Conservation (phyloP, 352 stramenopile species). For the Globisporangium canariense region DNA sequence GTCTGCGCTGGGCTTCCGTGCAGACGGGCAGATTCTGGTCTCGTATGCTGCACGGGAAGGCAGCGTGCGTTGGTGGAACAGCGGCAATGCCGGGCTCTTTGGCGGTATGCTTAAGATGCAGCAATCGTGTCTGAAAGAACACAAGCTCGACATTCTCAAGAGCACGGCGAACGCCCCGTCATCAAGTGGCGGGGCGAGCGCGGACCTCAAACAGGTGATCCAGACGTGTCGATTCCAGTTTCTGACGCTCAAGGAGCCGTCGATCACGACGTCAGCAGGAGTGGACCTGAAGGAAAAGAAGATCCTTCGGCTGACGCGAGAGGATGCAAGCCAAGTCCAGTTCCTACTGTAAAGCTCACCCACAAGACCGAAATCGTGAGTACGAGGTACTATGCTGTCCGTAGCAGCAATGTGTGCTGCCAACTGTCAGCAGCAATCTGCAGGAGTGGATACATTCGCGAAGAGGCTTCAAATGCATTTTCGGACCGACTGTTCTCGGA, state of each 20-base stretch:
- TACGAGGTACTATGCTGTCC: too few species aligned
- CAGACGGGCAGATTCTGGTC: conserved; percentile 74
- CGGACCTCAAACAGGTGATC: conserved; percentile 77
- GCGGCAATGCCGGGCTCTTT: conserved; percentile 69
- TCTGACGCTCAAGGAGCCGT: conserved; percentile 53
- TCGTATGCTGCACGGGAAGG: conserved; percentile 79
- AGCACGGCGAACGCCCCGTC: conserved; percentile 37
- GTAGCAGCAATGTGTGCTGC: too few species aligned
- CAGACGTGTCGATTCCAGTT: conserved; percentile 85
- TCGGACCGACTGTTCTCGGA: not conserved
- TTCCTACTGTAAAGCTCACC: conserved; percentile 51
- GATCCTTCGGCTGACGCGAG: conserved; percentile 65
- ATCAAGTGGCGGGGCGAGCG: conserved; percentile 55
- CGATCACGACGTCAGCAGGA: conserved; percentile 6
- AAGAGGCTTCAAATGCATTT: not conserved
- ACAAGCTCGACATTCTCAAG: conserved; percentile 64
- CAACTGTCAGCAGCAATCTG: not conserved
- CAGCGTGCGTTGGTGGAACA: conserved; percentile 86
- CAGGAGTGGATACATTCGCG: too few species aligned
- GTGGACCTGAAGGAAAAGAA: conserved; percentile 35
- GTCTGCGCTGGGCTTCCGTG: conserved; percentile 67
- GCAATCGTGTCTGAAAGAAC: conserved; percentile 82
- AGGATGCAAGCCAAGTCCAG: conserved; percentile 81
- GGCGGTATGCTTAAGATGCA: conserved; percentile 87
- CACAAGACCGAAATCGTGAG: too few species aligned